phyloP scores from a whole-genome alignment of 257 asterid species.

The Fraxinus pennsylvanica region DNA sequence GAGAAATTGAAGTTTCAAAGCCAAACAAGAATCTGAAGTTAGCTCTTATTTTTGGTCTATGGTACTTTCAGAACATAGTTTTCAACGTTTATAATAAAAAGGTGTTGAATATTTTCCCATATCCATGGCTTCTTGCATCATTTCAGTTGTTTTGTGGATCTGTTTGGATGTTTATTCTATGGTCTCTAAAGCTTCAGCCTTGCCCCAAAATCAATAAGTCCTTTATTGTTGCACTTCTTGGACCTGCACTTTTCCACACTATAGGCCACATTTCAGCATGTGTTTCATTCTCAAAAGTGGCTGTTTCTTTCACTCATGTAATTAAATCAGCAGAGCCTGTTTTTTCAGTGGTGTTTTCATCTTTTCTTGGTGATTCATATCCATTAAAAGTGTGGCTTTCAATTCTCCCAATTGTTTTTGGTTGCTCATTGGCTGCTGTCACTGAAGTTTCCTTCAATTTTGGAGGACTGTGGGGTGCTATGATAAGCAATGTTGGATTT shows the following conservation, averaged over 20 bases:
- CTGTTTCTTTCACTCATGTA: slow-evolving; percentile 95
- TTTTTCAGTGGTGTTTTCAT: slow-evolving; percentile 76
- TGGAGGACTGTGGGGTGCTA: slow-evolving; percentile 81
- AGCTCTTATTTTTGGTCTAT: slow-evolving; percentile 76
- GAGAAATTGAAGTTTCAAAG: slow-evolving; percentile 50
- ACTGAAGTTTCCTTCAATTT: slow-evolving; percentile 92
- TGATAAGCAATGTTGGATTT: slow-evolving; percentile 90
- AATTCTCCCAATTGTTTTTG: slow-evolving; percentile 85
- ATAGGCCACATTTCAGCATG: slow-evolving; percentile 92
- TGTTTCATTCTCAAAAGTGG: slow-evolving; percentile 94
- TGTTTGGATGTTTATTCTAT: slow-evolving; percentile 77
- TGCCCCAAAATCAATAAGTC: slow-evolving; percentile 79
- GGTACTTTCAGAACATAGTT: slow-evolving; percentile 89
- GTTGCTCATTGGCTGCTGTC: slow-evolving; percentile 93
- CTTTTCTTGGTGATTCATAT: slow-evolving; percentile 79
- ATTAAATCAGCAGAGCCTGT: slow-evolving; percentile 97
- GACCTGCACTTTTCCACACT: slow-evolving; percentile 91
- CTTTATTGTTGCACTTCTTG: slow-evolving; percentile 79
- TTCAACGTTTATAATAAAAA: slow-evolving; percentile 85
- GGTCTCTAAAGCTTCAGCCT: slow-evolving; percentile 76
- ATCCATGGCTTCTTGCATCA: slow-evolving; percentile 93
- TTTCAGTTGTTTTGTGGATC: slow-evolving; percentile 85
- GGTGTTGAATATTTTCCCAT: slow-evolving; percentile 75
- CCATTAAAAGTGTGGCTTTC: slow-evolving; percentile 91
- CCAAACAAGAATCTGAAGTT: slow-evolving; percentile 55